Percentiles rank a stretch among this genome's conserved stretches.
Conservation (phyloP, 495 filamentous ascomycete genomes). For the Elasticomyces elasticus region DNA sequence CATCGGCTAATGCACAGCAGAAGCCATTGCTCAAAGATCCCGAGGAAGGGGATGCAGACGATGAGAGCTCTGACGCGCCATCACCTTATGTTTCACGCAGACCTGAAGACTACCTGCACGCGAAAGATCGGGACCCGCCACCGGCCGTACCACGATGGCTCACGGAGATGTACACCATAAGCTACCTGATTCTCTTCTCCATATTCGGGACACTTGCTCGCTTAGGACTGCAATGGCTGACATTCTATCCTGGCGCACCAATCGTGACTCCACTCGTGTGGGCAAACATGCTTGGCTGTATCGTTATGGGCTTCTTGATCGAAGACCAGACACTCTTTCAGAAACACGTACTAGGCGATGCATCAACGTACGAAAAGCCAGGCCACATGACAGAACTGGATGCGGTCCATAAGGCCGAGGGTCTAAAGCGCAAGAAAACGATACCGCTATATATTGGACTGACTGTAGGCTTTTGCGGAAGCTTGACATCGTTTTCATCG, state of each 20-base stretch:
- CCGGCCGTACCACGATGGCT: conserved; percentile 40
- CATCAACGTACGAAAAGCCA: conserved; percentile 1
- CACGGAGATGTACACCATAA: conserved; percentile 67
- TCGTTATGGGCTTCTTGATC: conserved; percentile 76
- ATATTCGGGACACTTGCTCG: conserved; percentile 78
- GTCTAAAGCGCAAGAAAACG: conserved; percentile 54
- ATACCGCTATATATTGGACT: conserved; percentile 87
- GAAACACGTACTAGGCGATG: conserved; percentile 43
- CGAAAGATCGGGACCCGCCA: not conserved
- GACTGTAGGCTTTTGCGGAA: conserved; percentile 88
- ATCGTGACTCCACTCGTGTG: conserved; percentile 67
- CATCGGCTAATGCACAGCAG: not conserved
- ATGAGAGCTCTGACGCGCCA: conserved; percentile 3
- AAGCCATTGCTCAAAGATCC: not conserved
- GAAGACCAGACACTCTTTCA: conserved; percentile 73
- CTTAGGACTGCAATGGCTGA: conserved; percentile 71
- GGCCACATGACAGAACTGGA: conserved; percentile 1
- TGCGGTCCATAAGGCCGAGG: conserved; percentile 1
- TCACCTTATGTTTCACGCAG: conserved; percentile 3
- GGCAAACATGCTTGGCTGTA: conserved; percentile 79
- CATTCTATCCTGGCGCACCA: conserved; percentile 69
- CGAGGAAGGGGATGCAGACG: conserved; percentile 1
- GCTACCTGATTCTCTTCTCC: conserved; percentile 78
- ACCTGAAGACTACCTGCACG: conserved; percentile 7
- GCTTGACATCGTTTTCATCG: conserved; percentile 82